Evolutionary conservation across 75 land plant species (phyloP), one percentile per base, ranked within the genome.

Genomic region (Pinus taeda): DNA sequence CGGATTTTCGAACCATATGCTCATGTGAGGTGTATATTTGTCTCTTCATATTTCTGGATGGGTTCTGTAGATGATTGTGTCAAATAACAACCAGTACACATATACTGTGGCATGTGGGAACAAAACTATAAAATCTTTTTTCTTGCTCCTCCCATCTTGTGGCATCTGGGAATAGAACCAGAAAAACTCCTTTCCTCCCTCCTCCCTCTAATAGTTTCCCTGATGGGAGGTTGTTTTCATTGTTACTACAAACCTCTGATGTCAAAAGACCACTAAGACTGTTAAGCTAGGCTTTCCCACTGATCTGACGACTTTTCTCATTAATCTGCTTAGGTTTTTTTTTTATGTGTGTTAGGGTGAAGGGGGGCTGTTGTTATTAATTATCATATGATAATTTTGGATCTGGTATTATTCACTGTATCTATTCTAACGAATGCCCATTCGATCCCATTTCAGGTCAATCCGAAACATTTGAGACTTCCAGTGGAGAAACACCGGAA

Each of bases 161-260:
- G 80, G 83, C 49, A 82, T 81, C 56, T 81, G 75, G 22, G 82
- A 84, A 24, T 79, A 79, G 37, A 77, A 78, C 26, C 78, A 83
- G 3, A 80, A 84, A 30, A 83, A 81, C 60, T 82, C 81, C 57
- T 36, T 81, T 37, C 42, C 42, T 39, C 42, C 42, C 15, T 74
- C 7, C 29, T 74, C 7, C 57, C 64, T 6, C 56, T 20, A 33
- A 29, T 71, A 58, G 67, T 64, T 37, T 8, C 17, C 53, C 37
- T 64, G 15, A 74, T 59, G 59, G 77, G 70, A 18, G 37, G 37
- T 56, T 65, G 57, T 36, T 26, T 62, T 24, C 76, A 85, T 81
- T 22, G 30, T 74, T 78, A 69, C 82, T 37, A 60, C 65, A 71
- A 77, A 59, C 33, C 33, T 36, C 26, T n/a, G 53, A 11, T 78